Base-by-base conservation (phyloP, 1,284 basidiomycete species). In the Porodaedalea pini region DNA sequence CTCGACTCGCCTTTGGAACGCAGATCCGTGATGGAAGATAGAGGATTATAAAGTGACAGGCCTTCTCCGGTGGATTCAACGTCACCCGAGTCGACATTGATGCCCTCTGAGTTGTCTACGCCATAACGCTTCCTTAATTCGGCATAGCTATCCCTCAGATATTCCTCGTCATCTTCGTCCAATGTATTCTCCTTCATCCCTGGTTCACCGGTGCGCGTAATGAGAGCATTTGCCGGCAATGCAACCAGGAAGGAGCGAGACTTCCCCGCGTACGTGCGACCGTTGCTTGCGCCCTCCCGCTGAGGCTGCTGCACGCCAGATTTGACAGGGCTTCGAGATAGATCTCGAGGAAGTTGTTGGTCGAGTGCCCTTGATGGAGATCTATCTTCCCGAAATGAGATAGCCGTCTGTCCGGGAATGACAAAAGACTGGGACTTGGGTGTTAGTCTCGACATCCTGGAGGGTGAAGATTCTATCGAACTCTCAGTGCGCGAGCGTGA, bases 21-120 rank as follows among this genome's bases (percentile, higher is more conserved):
- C 36, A 92, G 73, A 63, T 92, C 89, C 0, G 86, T 87, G 49
- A 90, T 88, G 60, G 86, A 90, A 67, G 86, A 88, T 49, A 91
- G 66, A 52, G 88, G 85, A 64, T 89, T 90, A 73, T 82, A 81
- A 78, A 85, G 81, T 0, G 56, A 3, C 6, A 57, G 48, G 13
- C 80, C 82, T 29, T 60, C 58, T 69, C 67, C 2, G 78, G 72
- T 8, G 79, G 65, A 6, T 62, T 58, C 11, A 69, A 68, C 44
- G 65, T 57, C 3, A 61, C 51, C 62, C 65, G 62, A 61, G 69
- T 66, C 69, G 73, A 15, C 67, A 62, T 66, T 63, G 51, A n/a
- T 71, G 63, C 57, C 86, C 65, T 89, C 86, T 1, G 85, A 85
- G 48, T 81, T 75, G 64, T 90, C 88, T 0, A 90, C 81, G 2